phyloP scores from a whole-genome alignment of 108 stramenopile species.

The Nitzschia sp. region DNA sequence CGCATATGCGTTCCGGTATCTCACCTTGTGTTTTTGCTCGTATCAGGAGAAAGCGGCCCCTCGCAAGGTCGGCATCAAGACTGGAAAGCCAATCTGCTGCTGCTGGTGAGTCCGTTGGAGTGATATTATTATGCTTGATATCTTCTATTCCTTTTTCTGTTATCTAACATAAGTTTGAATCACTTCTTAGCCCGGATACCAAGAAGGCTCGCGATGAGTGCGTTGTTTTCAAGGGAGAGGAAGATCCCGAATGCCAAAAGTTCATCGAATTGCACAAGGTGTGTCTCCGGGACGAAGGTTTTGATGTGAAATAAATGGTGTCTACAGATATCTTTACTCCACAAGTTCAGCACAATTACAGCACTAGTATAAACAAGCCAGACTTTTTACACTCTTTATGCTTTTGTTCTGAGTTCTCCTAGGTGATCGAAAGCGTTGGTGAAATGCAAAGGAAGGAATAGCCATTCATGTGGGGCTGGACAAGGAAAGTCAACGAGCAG shows the following conservation, averaged over 20 bases:
- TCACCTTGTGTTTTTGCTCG: neutral
- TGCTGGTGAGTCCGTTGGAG: constrained; percentile 51
- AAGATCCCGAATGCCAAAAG: constrained; percentile 76
- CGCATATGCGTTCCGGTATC: neutral
- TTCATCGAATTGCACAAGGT: constrained; percentile 96
- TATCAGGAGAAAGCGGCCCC: constrained; percentile 11
- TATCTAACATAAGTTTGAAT: no score
- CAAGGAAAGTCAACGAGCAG: no score
- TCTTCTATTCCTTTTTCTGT: no score
- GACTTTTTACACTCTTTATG: no score
- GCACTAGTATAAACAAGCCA: no score
- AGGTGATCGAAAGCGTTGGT: no score
- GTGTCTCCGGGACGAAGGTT: constrained; percentile 92
- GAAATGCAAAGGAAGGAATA: no score
- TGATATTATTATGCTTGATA: neutral
- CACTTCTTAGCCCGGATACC: constrained; percentile 73
- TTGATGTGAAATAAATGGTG: constrained; percentile 80
- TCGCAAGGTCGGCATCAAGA: constrained; percentile 87
- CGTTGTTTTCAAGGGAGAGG: constrained; percentile 91
- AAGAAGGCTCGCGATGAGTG: constrained; percentile 95
- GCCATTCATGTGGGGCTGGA: no score
- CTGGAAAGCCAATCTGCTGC: constrained; percentile 98
- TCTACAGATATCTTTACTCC: no score
- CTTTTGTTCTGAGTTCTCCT: no score
- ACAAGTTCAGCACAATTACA: no score